Conservation (phyloP, 2,329 filamentous ascomycete genomes). For the Mycosphaerella arachidis region DNA sequence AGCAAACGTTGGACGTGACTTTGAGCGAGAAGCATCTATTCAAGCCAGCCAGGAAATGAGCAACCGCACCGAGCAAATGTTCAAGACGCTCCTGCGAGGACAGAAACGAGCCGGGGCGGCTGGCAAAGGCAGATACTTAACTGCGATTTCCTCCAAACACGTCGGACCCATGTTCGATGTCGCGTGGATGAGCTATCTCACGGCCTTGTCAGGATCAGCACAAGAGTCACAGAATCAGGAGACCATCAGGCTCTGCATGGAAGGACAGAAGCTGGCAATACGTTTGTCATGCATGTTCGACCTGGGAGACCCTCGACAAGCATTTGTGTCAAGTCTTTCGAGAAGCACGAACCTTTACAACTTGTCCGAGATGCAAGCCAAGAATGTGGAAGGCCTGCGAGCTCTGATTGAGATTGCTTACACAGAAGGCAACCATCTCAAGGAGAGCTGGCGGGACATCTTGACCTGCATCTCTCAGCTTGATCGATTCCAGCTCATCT, state of each 20-base stretch:
- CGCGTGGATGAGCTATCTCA: slow-evolving; percentile 99
- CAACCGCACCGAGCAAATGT: slow-evolving; percentile 74
- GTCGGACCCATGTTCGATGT: slow-evolving; percentile 98
- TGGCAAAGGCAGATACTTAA: slow-evolving; percentile 72
- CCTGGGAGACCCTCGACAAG: slow-evolving; percentile 84
- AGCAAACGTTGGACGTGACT: slow-evolving; percentile 83
- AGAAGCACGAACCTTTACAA: slow-evolving; percentile 97
- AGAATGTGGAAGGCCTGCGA: slow-evolving; percentile 93
- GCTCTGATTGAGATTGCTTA: slow-evolving; percentile 87
- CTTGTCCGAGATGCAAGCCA: slow-evolving; percentile 87
- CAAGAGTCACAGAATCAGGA: slow-evolving; percentile 92
- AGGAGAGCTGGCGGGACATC: slow-evolving; percentile 91
- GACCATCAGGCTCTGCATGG: slow-evolving; percentile 85
- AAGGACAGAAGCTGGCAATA: slow-evolving; percentile 91
- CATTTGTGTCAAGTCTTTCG: slow-evolving; percentile 87
- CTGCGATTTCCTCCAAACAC: slow-evolving; percentile 88
- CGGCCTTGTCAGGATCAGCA: slow-evolving; percentile 85
- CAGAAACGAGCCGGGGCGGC: slow-evolving; percentile 68
- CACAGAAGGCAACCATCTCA: slow-evolving; percentile 84
- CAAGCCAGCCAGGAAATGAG: slow-evolving; percentile 95
- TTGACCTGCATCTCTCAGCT: slow-evolving; percentile 93
- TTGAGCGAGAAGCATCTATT: slow-evolving; percentile 87
- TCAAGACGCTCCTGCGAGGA: slow-evolving; percentile 86
- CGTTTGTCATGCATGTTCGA: slow-evolving; percentile 92
- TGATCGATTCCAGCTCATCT: slow-evolving; percentile 90